phyloP scores from a whole-genome alignment of 1,284 basidiomycete species.

The Marasmius fiardii region DNA sequence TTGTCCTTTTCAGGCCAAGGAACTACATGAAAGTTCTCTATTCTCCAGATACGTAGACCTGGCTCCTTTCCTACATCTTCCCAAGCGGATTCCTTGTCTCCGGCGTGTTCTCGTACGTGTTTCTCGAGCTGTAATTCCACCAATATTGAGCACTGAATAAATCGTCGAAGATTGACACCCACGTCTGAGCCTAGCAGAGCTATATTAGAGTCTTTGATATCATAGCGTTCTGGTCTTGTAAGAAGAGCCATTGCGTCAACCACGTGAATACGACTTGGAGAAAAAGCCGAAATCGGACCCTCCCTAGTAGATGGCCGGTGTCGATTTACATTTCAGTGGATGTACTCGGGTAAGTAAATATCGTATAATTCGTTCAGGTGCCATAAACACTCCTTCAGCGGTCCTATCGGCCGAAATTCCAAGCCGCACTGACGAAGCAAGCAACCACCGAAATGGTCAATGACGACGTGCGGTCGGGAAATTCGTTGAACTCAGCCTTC shows the following conservation, averaged over 20 bases:
- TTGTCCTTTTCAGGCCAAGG: constrained; percentile 49
- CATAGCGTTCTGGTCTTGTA: constrained; percentile 44
- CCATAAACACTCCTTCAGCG: no score
- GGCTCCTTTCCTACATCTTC: constrained; percentile 36
- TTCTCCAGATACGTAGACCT: constrained; percentile 55
- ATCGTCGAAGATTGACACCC: constrained; percentile 18
- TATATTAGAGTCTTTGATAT: constrained; percentile 62
- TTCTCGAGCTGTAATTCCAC: constrained; percentile 45
- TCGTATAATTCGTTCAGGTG: no score
- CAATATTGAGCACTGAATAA: neutral
- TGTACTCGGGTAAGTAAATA: no score
- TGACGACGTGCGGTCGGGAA: no score
- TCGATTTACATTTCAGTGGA: no score
- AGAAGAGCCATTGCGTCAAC: constrained; percentile 35
- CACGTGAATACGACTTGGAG: neutral
- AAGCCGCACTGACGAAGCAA: no score
- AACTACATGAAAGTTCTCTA: constrained; percentile 54
- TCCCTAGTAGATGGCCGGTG: neutral
- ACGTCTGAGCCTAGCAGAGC: constrained; percentile 61
- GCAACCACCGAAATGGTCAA: no score
- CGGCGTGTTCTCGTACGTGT: constrained; percentile 49
- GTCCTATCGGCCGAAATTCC: no score
- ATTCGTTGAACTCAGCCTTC: no score
- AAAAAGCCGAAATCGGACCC: neutral
- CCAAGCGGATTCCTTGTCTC: constrained; percentile 53